Evolutionary conservation across 805 yeast species (phyloP).

Genomic region (Candida xiaguanensis): DNA sequence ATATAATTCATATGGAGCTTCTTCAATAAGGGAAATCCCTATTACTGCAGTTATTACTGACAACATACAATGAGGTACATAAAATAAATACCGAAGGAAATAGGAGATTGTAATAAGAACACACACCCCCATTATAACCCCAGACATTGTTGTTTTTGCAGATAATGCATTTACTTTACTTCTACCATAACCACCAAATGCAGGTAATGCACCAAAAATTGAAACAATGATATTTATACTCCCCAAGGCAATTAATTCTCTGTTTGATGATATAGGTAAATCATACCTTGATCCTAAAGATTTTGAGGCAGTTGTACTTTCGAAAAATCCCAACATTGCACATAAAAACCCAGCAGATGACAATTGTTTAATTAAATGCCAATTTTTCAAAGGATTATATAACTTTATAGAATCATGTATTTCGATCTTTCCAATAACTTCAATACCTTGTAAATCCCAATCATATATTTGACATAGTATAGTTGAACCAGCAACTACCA

Average conservation of each 20-base stretch:
- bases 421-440: slow-evolving; percentile 65
- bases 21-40: slow-evolving; percentile 63
- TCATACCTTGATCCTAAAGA: slow-evolving; percentile 74
- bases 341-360: slow-evolving; percentile 68
- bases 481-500: slow-evolving; percentile 65
- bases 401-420: slow-evolving; percentile 47
- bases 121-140: slow-evolving; percentile 73
- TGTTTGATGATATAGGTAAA: slow-evolving; percentile 72
- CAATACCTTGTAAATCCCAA: slow-evolving; percentile 57
- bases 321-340: slow-evolving; percentile 87
- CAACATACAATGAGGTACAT: slow-evolving; percentile 73
- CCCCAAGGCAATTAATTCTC: slow-evolving; percentile 91
- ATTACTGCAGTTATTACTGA: slow-evolving; percentile 78
- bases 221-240: slow-evolving; percentile 63
- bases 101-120: slow-evolving; percentile 63
- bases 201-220: slow-evolving; percentile 71
- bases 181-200: slow-evolving; percentile 95
- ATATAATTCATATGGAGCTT: slow-evolving; percentile 71
- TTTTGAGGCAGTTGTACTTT: slow-evolving; percentile 89
- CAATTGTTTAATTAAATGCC: slow-evolving; percentile 52
- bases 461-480: slow-evolving; percentile 43
- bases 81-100: slow-evolving; percentile 61
- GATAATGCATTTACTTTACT: slow-evolving; percentile 83
- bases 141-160: slow-evolving; percentile 82
- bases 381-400: slow-evolving; percentile 53